Evolutionary conservation across 1,284 basidiomycete species (phyloP).

Genomic region (Tranzscheliella williamsii): DNA sequence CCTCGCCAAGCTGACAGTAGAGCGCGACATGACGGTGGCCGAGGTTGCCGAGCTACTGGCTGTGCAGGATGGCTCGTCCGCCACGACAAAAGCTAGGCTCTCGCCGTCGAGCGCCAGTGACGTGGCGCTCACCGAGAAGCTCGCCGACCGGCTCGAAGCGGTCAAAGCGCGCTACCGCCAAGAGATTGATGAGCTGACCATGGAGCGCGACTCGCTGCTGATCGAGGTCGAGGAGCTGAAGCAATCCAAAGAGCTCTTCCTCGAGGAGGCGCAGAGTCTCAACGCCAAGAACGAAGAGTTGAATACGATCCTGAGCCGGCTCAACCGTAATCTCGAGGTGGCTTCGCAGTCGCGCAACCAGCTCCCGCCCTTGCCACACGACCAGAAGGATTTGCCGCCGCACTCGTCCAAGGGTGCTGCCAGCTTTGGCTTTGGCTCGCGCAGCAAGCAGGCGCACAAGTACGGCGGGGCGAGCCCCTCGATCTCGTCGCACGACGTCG

Average conservation of each 20-base stretch:
- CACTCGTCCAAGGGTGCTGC: slow-evolving; percentile 10
- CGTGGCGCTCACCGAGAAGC: slow-evolving; percentile 69
- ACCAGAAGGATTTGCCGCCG: slow-evolving; percentile 11
- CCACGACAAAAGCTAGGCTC: too few species aligned
- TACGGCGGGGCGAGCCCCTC: slow-evolving; percentile 29
- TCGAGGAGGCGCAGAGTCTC: slow-evolving; percentile 87
- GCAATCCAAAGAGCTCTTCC: slow-evolving; percentile 79
- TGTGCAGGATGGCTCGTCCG: slow-evolving; percentile 66
- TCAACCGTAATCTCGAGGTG: slow-evolving; percentile 36
- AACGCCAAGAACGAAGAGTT: slow-evolving; percentile 91
- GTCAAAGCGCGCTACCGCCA: slow-evolving; percentile 84
- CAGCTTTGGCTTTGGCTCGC: slow-evolving; percentile 43
- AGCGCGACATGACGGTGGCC: slow-evolving; percentile 86
- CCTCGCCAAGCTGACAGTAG: slow-evolving; percentile 80
- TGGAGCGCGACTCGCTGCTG: slow-evolving; percentile 76
- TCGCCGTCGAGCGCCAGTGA: slow-evolving; percentile 11
- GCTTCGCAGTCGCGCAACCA: slow-evolving; percentile 20
- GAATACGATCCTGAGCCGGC: slow-evolving; percentile 77
- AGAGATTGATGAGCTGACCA: slow-evolving; percentile 80
- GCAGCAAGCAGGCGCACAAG: slow-evolving; percentile 24
- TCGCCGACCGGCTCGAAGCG: slow-evolving; percentile 83
- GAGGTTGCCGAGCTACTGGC: slow-evolving; percentile 87
- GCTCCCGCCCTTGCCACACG: slow-evolving; percentile 13
- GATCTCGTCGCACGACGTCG: slow-evolving; percentile 30
- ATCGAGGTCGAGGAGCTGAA: slow-evolving; percentile 86